These are phyloP conservation scores for Xylariaceae sp. DNA, from an alignment of 2,329 filamentous ascomycete species.

Conservation along the genomic window DNA sequence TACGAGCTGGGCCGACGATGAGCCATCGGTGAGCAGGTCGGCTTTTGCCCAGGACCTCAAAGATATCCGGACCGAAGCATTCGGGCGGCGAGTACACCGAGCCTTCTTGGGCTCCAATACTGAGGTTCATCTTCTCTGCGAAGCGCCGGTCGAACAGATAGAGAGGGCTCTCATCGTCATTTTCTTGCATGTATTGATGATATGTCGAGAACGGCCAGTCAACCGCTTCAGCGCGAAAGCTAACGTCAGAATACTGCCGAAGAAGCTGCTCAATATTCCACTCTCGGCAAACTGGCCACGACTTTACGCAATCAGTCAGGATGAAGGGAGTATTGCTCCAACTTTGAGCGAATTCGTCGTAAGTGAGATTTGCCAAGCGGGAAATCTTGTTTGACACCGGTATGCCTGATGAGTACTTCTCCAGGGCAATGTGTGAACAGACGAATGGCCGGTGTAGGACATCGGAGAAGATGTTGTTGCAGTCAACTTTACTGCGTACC, in stretches of 20 bases:
- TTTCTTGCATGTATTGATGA: slow-evolving; percentile 73
- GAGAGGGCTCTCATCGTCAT: slow-evolving; percentile 77
- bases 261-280: slow-evolving; percentile 71
- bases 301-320: slow-evolving; percentile 71
- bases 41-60: slow-evolving; percentile 69
- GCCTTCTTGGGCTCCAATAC: slow-evolving; percentile 45
- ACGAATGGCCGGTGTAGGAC: slow-evolving; percentile 84
- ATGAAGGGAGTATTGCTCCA: slow-evolving; percentile 86
- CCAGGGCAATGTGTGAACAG: slow-evolving; percentile 70
- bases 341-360: slow-evolving; percentile 64
- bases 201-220: slow-evolving; percentile 87
- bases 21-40: slow-evolving; percentile 88
- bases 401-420: slow-evolving; percentile 64
- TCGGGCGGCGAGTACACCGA: slow-evolving; percentile 70
- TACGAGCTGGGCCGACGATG: slow-evolving; percentile 80
- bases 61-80: slow-evolving; percentile 84
- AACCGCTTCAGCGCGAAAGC: slow-evolving; percentile 86
- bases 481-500: slow-evolving; percentile 58
- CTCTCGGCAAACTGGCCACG: slow-evolving; percentile 70
- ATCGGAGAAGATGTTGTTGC: slow-evolving; percentile 80
- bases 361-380: slow-evolving; percentile 62
- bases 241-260: slow-evolving; percentile 56
- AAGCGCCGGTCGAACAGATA: slow-evolving; percentile 90
- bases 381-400: slow-evolving; percentile 67
- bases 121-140: slow-evolving; percentile 75